These are phyloP conservation scores for Apophysomyces sp. DNA, from an alignment of 371 early-diverging fungal genomes.

Conservation along the genomic window DNA sequence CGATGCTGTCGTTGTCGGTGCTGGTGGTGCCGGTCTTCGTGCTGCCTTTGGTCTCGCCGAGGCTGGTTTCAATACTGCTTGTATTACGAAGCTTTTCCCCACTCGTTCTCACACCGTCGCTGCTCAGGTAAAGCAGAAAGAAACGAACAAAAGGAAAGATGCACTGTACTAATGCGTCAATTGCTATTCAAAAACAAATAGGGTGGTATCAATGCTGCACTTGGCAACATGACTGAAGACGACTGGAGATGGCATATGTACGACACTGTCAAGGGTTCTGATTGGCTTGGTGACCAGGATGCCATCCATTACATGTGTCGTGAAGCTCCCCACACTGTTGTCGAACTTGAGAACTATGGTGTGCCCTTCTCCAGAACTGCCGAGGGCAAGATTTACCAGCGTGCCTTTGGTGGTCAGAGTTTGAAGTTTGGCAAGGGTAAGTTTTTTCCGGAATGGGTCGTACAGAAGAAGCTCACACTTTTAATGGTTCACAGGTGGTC, in stretches of 20 bases:
- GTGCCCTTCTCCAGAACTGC: constrained; percentile 97
- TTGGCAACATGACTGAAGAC: constrained; percentile 98
- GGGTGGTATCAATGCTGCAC: constrained; percentile 99
- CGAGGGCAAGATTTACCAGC: constrained; percentile 97
- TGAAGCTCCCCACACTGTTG: constrained; percentile 94
- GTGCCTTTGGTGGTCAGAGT: constrained; percentile 97
- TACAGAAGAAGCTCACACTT: not conserved
- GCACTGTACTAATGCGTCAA: not conserved
- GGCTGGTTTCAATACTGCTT: constrained; percentile 98
- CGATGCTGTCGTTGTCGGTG: constrained; percentile 98
- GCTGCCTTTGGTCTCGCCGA: constrained; percentile 98
- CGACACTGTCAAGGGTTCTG: constrained; percentile 98
- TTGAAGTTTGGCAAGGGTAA: constrained; percentile 91
- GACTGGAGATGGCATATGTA: constrained; percentile 99
- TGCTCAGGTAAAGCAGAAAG: constrained; percentile 72
- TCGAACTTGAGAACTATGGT: constrained; percentile 98
- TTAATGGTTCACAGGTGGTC: constrained; percentile 69
- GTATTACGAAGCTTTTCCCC: constrained; percentile 97
- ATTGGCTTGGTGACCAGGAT: constrained; percentile 98
- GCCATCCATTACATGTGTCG: constrained; percentile 99
- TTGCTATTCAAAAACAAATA: constrained; percentile 14
- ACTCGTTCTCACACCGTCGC: constrained; percentile 98
- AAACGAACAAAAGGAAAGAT: not conserved
- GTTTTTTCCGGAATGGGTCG: not conserved
- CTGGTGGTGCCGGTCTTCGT: constrained; percentile 98